Evolutionary conservation across 2,329 filamentous ascomycete genomes (phyloP).

Genomic region (Fusarium euwallaceae): DNA sequence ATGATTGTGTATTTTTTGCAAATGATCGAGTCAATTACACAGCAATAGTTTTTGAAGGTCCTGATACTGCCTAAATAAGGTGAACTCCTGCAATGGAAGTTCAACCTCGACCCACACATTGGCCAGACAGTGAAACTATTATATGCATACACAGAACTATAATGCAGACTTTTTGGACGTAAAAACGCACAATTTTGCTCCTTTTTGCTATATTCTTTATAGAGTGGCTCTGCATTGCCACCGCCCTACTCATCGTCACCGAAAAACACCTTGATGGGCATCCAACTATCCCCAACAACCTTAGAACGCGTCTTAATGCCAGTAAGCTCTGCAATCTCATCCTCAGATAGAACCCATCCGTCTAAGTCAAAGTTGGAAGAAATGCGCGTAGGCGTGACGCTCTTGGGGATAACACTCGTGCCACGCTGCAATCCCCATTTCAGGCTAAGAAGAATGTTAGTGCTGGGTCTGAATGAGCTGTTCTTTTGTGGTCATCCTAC

Average conservation of each 20-base stretch:
- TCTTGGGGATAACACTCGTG: constrained; percentile 25
- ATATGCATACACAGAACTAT: background rate
- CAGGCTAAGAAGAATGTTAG: constrained; percentile 8
- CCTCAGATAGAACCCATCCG: constrained; percentile 14
- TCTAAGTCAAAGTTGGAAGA: constrained; percentile 25
- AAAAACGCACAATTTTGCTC: background rate
- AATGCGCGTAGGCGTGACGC: constrained; percentile 14
- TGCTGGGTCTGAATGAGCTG: background rate
- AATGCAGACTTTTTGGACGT: background rate
- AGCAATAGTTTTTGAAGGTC: background rate
- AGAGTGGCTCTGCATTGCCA: too few relatives aligned
- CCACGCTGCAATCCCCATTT: constrained; percentile 24
- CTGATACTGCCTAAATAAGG: background rate
- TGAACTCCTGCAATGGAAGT: background rate
- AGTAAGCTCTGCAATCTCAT: constrained; percentile 10
- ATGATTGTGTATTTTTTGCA: background rate
- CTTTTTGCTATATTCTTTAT: background rate
- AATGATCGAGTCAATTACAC: too few relatives aligned
- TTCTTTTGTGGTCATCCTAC: background rate
- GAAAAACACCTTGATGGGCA: constrained; percentile 25
- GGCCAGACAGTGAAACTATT: background rate
- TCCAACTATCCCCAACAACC: constrained; percentile 22
- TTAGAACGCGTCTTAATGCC: constrained; percentile 12
- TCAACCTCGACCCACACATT: background rate
- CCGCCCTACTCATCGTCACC: constrained; percentile 13